These are phyloP conservation scores for Rosa persica DNA, from an alignment of 306 rosid species.

Conservation along the genomic window DNA sequence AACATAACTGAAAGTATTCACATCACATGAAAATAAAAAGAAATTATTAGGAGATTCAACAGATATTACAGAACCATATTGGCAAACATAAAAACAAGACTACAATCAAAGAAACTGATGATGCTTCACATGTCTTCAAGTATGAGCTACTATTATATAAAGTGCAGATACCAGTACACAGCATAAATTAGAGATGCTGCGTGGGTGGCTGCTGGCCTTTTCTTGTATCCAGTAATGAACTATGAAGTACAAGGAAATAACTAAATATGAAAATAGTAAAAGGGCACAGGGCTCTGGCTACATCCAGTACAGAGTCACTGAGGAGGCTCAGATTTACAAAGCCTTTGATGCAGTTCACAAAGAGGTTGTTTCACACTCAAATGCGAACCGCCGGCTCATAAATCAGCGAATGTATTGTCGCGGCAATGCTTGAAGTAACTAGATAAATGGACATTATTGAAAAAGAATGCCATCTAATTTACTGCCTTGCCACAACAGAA, in stretches of 20 bases:
- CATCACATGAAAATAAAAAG: too few species aligned
- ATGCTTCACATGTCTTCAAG: neutral
- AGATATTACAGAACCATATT: neutral
- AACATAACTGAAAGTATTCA: neutral
- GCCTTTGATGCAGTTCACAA: neutral
- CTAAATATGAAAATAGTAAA: neutral
- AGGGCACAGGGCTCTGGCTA: neutral
- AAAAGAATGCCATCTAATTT: neutral
- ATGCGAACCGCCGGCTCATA: neutral
- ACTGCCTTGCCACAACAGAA: neutral
- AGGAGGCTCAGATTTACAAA: neutral
- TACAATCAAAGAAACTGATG: neutral
- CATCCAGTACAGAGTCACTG: neutral
- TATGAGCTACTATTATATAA: conserved; percentile 3
- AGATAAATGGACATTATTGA: neutral
- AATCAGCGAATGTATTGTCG: neutral
- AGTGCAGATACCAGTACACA: neutral
- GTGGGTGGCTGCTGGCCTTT: neutral
- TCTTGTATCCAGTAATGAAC: neutral
- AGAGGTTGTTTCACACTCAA: neutral
- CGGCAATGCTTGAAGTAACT: neutral
- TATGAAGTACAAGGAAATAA: neutral
- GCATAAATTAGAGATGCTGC: neutral
- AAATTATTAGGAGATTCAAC: neutral
- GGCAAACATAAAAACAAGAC: neutral